These are phyloP conservation scores for Oryza meridionalis DNA, from an alignment of 176 grass and related monocot genomes.

Conservation along the genomic window DNA sequence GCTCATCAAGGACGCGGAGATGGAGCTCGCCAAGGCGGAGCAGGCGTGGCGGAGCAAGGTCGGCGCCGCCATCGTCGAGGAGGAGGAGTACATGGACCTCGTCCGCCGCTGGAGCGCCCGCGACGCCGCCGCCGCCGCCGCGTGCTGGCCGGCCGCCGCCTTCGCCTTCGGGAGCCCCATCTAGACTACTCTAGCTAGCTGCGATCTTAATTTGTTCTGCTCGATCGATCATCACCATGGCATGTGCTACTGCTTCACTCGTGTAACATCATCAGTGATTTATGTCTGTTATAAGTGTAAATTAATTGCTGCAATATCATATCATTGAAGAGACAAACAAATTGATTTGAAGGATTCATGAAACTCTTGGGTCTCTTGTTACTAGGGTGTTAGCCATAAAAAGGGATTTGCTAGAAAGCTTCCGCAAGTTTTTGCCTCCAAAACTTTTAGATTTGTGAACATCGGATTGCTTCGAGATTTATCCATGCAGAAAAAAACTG, in stretches of 20 bases:
- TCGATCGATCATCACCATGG: background rate
- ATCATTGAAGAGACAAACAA: background rate
- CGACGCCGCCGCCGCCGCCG: background rate
- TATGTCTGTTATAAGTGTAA: too few relatives aligned
- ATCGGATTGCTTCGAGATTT: too few relatives aligned
- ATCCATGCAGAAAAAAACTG: too few relatives aligned
- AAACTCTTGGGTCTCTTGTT: too few relatives aligned
- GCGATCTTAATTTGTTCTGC: background rate
- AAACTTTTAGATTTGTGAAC: too few relatives aligned
- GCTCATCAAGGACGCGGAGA: slow-evolving; percentile 78
- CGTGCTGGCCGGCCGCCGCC: slow-evolving; percentile 37
- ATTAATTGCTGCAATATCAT: background rate
- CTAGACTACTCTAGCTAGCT: slow-evolving; percentile 2
- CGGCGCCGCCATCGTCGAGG: slow-evolving; percentile 73
- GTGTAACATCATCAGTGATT: background rate
- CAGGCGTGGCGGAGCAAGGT: slow-evolving; percentile 76
- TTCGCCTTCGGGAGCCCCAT: slow-evolving; percentile 78
- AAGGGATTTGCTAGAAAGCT: too few relatives aligned
- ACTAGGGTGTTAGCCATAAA: too few relatives aligned
- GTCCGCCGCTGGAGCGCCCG: slow-evolving; percentile 60
- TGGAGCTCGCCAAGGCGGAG: slow-evolving; percentile 74
- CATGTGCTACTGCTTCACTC: background rate
- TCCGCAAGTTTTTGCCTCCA: too few relatives aligned
- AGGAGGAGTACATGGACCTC: slow-evolving; percentile 86
- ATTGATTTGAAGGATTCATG: background rate